phyloP scores from a whole-genome alignment of 352 stramenopile genomes.

The Phytophthora vignae region DNA sequence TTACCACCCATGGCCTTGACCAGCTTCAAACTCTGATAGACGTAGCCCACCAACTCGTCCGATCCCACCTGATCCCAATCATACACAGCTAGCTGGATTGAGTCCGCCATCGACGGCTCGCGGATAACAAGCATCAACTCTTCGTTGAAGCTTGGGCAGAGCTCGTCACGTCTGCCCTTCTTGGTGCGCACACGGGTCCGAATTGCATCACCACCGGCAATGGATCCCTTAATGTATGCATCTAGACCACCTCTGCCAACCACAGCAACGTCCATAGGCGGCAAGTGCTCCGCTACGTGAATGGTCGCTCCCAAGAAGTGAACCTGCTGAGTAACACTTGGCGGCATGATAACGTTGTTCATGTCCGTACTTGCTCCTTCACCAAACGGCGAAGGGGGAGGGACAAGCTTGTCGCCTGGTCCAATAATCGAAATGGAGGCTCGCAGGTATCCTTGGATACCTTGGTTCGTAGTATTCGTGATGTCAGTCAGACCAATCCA shows the following conservation, averaged over 20 bases:
- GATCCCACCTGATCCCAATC: conserved; percentile 84
- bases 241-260: conserved; percentile 73
- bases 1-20: conserved; percentile 70
- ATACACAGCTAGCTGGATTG: conserved; percentile 72
- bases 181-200: conserved; percentile 81
- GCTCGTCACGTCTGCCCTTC: conserved; percentile 72
- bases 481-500: conserved; percentile 93
- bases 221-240: conserved; percentile 70
- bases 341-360: conserved; percentile 82
- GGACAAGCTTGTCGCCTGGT: conserved; percentile 84
- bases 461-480: conserved; percentile 78
- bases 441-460: conserved; percentile 92
- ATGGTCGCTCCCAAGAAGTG: conserved; percentile 78
- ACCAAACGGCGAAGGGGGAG: conserved; percentile 70
- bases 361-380: conserved; percentile 50
- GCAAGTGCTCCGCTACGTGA: conserved; percentile 76
- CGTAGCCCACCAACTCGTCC: conserved; percentile 77
- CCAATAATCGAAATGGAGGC: conserved; percentile 90
- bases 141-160: conserved; percentile 82
- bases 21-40: conserved; percentile 78
- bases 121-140: conserved; percentile 82
- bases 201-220: conserved; percentile 66
- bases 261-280: conserved; percentile 76
- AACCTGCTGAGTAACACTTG: conserved; percentile 74
- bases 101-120: conserved; percentile 83